Conservation (phyloP, 2,329 filamentous ascomycete species). For the Didymella segeticola region DNA sequence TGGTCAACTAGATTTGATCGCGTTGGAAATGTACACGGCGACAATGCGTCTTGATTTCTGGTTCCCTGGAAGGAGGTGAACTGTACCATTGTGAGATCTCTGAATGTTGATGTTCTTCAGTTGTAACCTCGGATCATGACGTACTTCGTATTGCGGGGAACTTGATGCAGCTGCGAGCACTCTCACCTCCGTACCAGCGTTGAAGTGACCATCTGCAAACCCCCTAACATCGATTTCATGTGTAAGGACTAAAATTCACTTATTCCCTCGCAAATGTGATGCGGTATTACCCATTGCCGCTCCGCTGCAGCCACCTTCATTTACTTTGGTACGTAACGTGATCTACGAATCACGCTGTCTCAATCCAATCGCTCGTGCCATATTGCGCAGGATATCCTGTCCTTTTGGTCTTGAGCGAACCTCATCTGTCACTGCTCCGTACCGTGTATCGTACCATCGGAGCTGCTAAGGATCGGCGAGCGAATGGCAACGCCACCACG, state of each 20-base stretch:
- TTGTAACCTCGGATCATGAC: slow-evolving; percentile 24
- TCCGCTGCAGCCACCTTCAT: background rate
- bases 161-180: background rate
- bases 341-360: background rate
- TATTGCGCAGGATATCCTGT: background rate
- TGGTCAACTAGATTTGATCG: background rate
- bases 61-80: too few relatives aligned
- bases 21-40: background rate
- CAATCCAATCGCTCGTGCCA: background rate
- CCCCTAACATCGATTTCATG: background rate
- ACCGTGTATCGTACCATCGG: background rate
- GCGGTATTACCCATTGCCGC: background rate
- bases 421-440: background rate
- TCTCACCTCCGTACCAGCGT: background rate
- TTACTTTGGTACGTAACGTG: background rate
- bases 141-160: slow-evolving; percentile 30
- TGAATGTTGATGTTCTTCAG: background rate
- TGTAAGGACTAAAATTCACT: too few relatives aligned
- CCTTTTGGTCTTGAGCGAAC: background rate
- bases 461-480: background rate
- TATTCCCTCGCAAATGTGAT: background rate
- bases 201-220: background rate
- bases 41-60: too few relatives aligned
- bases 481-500: slow-evolving; percentile 7
- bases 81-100: background rate